Conservation (phyloP, 148 eudicot species). For the Camellia granthamiana region DNA sequence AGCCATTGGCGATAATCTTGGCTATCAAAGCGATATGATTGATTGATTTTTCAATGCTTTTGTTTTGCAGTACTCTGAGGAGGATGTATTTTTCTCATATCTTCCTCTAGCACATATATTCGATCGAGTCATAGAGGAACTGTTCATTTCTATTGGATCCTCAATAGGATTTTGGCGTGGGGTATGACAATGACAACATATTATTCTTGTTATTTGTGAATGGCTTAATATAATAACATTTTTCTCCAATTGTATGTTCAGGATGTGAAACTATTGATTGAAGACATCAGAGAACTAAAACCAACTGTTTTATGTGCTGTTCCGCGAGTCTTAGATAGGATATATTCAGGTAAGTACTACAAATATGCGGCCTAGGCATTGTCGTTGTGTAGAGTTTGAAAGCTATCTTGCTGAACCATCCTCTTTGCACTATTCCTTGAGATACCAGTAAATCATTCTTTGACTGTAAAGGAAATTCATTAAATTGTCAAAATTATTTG, state of each 20-base stretch:
- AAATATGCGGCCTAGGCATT: neutral
- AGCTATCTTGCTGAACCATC: no score
- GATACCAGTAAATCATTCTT: neutral
- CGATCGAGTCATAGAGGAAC: slow-evolving; percentile 87
- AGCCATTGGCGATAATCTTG: neutral
- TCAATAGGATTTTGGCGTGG: slow-evolving; percentile 98
- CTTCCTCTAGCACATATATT: slow-evolving; percentile 98
- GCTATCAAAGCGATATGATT: neutral
- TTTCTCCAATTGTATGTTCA: slow-evolving; percentile 25
- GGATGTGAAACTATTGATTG: slow-evolving; percentile 78
- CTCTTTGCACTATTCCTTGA: neutral
- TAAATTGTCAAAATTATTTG: neutral
- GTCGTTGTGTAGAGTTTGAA: neutral
- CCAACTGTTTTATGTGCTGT: slow-evolving; percentile 89
- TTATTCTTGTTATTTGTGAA: slow-evolving; percentile 6
- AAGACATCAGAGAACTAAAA: slow-evolving; percentile 75
- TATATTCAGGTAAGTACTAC: slow-evolving; percentile 65
- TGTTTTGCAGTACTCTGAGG: slow-evolving; percentile 49
- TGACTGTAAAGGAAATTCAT: neutral
- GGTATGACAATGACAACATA: slow-evolving; percentile 42
- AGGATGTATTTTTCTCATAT: slow-evolving; percentile 77
- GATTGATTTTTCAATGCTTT: slow-evolving; percentile 7
- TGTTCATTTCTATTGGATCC: slow-evolving; percentile 71
- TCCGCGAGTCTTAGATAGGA: slow-evolving; percentile 89
- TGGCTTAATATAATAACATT: neutral